Base-by-base conservation (phyloP, 1,284 basidiomycete species). In the Papiliotrema laurentii region DNA sequence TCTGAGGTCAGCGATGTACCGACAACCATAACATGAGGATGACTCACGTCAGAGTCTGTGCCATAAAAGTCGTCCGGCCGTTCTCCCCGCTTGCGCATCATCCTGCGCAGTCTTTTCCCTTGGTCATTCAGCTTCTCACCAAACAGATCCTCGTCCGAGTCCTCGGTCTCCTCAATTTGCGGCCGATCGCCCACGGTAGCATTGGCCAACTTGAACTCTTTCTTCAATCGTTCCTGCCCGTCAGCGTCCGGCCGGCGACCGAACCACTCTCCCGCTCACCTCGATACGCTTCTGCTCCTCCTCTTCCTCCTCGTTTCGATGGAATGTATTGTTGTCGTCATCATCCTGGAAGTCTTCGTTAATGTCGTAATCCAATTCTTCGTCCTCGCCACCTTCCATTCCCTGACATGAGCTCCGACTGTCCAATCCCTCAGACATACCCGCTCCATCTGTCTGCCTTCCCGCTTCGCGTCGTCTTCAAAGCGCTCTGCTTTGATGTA, bases 331-430 rank as follows among this genome's bases (percentile, higher is more conserved):
- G 50, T 54, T 56, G 43, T 72, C 70, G 37, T 72, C 70, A 43
- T 72, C 70, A 54, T 72, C 70, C 43, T 68, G 66, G 43, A 72
- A 72, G 24, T 67, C 62, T n/a, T 72, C 70, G 36, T 63, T 60
- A 18, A 59, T 55, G 45, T 72, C 68, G 45, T 61, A 72, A 51
- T 72, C 70, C 9, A 72, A 56, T 47, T 72, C 69, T 50, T 69
- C 68, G 45, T 68, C 69, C 10, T 59, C 47, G 4, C 66, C 68
- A 21, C 67, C 69, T 49, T 72, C 69, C 21, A 72, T 39, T 4
- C 68, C 64, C 65, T 68, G 48, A 4, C 25, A 13, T 48, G 46
- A 54, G 43, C 34, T 39, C 16, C 4, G 19, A 22, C 10, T 21
- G 7, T 21, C 5, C 10, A 36, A 26, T 19, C 16, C 22, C 14